These are phyloP conservation scores for Emiliania huxleyi DNA, from an alignment of 78 protist species.

Conservation along the genomic window DNA sequence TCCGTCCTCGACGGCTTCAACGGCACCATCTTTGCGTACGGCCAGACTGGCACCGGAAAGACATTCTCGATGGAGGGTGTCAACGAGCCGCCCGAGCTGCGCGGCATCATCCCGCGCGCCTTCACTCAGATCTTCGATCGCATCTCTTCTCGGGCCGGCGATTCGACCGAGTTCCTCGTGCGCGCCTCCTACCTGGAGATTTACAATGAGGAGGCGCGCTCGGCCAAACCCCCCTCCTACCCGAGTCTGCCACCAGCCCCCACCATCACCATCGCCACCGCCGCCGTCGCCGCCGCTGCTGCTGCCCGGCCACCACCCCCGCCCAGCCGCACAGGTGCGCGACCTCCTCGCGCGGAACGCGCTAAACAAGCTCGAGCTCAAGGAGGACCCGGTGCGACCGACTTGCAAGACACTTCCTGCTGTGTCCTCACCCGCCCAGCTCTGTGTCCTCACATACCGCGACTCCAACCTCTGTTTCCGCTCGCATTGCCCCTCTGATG, in stretches of 20 bases:
- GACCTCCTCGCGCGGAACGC: conserved; percentile 63
- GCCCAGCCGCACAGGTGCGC: too few species aligned
- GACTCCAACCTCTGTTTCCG: neutral
- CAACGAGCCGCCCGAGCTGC: conserved; percentile 2
- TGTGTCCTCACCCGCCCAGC: too few species aligned
- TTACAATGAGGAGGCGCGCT: conserved; percentile 62
- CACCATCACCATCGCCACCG: too few species aligned
- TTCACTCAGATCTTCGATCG: neutral
- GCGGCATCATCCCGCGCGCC: conserved; percentile 49
- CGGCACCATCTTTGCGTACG: conserved; percentile 26
- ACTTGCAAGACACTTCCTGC: too few species aligned
- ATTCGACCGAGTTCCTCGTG: conserved; percentile 42
- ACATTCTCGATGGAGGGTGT: conserved; percentile 22
- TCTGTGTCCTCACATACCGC: too few species aligned
- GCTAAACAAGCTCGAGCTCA: conserved; percentile 59
- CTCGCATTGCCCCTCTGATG: neutral
- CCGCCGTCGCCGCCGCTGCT: too few species aligned
- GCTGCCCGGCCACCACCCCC: too few species aligned
- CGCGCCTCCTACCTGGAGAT: conserved; percentile 76
- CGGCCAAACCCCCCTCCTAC: neutral
- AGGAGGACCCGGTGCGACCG: conserved; percentile 46
- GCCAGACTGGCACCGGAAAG: conserved; percentile 27
- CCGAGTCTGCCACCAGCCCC: neutral
- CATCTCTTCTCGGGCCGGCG: neutral
- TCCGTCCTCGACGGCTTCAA: conserved; percentile 2